Evolutionary conservation across 306 rosid species (phyloP).

Genomic region (Quercus glauca): DNA sequence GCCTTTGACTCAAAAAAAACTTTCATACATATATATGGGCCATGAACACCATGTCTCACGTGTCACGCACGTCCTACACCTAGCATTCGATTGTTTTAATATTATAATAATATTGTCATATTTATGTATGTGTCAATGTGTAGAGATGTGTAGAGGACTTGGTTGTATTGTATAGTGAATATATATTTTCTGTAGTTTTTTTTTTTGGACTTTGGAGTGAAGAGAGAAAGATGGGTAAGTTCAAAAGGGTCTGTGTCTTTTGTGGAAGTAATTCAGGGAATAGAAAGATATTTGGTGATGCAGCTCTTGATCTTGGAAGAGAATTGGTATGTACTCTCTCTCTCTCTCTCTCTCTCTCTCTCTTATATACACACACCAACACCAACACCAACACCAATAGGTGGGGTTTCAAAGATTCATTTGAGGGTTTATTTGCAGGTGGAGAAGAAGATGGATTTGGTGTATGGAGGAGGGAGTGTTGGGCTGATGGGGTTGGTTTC

Average conservation of each 20-base stretch:
- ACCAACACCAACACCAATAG: background rate
- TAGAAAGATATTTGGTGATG: conserved; percentile 24
- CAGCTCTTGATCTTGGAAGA: conserved; percentile 30
- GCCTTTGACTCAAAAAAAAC: conserved; percentile 5
- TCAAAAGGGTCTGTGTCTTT: conserved; percentile 25
- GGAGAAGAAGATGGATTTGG: conserved; percentile 30
- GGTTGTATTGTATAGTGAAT: background rate
- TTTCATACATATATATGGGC: background rate
- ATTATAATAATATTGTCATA: background rate
- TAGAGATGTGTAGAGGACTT: background rate
- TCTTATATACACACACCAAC: background rate
- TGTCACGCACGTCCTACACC: background rate
- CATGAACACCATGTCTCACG: conserved; percentile 11
- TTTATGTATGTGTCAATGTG: background rate
- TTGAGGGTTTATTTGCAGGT: conserved; percentile 8
- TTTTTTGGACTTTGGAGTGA: background rate
- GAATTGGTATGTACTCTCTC: conserved; percentile 15
- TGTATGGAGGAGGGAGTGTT: conserved; percentile 31
- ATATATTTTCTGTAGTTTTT: background rate
- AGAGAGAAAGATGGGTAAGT: conserved; percentile 8
- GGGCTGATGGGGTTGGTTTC: conserved; percentile 31
- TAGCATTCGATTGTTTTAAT: background rate
- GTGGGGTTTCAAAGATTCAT: background rate
- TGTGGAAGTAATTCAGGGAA: conserved; percentile 25
- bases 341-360: background rate